Base-by-base conservation (phyloP, 345 rosid species). In the Lagerstroemia speciosa region DNA sequence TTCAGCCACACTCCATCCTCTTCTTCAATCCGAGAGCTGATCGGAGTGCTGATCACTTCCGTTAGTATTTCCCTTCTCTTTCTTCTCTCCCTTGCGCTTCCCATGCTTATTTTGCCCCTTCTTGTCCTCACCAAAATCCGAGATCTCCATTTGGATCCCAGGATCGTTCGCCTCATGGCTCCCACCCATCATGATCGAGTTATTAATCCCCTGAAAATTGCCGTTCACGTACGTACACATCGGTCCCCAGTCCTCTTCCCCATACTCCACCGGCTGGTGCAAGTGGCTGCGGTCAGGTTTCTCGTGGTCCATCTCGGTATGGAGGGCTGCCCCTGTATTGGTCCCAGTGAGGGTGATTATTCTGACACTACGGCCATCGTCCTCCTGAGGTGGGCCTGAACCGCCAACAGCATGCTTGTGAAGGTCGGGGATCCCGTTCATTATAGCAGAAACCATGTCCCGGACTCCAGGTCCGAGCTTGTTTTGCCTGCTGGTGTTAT, bases 191-290 rank as follows among this genome's bases (percentile, higher is more conserved):
- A 90, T 90, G 66, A 93, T 81, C 1, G 98, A 93, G 72, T 93
- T 93, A 80, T 89, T 93, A 37, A 93, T 86, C 0, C 96, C 86
- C 65, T 90, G 98, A 73, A 87, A 90, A 67, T 90, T 93, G 79
- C 96, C 90, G 76, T 93, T 93, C 29, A 90, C 90, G 27, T 68
- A 89, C 0, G 96, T 86, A 29, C 67, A 82, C 73, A 82, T 5
- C n/a, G 74, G 74, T 15, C 86, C 94, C 64, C 64, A 4, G 37
- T 62, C 34, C 37, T 62, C 32, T 82, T 82, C 36, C 79, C 87
- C 40, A 9, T 4, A 4, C 40, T 37, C 40, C 40, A 37, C 40
- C 40, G 40, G 40, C 9, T 9, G 6, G 9, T 37, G 40, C 40
- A 37, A n/a, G n/a, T n/a, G 40, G 40, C 40, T 37, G 40, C 9